Base-by-base conservation (phyloP, 805 yeast genomes). In the Vanderwaltozyma yarrowii region DNA sequence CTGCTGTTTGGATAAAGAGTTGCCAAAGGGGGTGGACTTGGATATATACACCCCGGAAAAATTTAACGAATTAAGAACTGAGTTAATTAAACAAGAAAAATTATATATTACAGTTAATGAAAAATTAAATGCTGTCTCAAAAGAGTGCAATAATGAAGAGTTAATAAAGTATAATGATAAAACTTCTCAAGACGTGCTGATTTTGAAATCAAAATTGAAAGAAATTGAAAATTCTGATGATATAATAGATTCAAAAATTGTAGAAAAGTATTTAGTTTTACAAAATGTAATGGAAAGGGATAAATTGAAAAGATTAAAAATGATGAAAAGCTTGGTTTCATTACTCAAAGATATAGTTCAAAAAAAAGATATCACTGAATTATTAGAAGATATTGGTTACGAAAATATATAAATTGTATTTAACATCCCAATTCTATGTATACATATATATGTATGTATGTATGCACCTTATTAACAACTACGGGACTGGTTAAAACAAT, bases 1-100 rank as follows among this genome's bases (percentile, higher is more conserved):
- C 37, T 64, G 68, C 21, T 69, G 67, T 31, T 58, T 60, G n/a
- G 66, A 67, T 39, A 45, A 52, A 7, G 49, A 51, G 28, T 12
- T 23, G 28, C 12, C 41, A 40, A 3, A 32, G 3, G 46, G 45
- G n/a, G 37, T 38, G 10, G 40, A 38, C 12, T 28, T 30, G 11
- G 32, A 28, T 3, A 31, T 40, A 12, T 48, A 37, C 28, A 41
- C 48, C 2, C 41, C 50, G n/a, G 51, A 48, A 19, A 42, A 36
- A 15, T 30, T 55, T 18, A 32, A 38, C n/a, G 49, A 52, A 31
- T 39, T 53, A 38, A 49, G 51, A 32, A 49, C 45, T 13, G 55
- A 55, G 36, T 26, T 44, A 3, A 41, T 42, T 31, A 55, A 51
- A 18, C 26, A 50, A 12, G 55, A 51, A 14, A 47, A 45, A 30